Evolutionary conservation across 1,139 yeast genomes (phyloP).

Genomic region (Yamadazyma conglobata): DNA sequence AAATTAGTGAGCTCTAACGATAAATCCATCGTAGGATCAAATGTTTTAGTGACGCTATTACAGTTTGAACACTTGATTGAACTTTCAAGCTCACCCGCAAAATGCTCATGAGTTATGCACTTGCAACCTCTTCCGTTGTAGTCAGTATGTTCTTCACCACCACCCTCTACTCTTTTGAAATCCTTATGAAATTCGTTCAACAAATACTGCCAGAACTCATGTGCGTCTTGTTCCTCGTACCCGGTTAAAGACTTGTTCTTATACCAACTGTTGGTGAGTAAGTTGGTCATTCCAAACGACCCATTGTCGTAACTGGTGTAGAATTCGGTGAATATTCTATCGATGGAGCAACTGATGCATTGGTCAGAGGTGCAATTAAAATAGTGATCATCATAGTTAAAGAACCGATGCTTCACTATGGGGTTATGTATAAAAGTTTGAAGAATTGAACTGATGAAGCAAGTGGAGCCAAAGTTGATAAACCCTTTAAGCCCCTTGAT

Average conservation of each 20-base stretch:
- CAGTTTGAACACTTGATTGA: conserved; percentile 75
- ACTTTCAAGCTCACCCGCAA: conserved; percentile 94
- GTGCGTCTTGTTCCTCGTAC: conserved; percentile 96
- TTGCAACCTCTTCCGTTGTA: conserved; percentile 41
- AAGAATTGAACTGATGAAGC: conserved; percentile 87
- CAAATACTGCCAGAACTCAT: conserved; percentile 91
- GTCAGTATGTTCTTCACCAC: conserved; percentile 3
- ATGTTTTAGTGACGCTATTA: conserved; percentile 57
- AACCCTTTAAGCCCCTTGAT: conserved; percentile 80
- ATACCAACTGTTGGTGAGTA: conserved; percentile 80
- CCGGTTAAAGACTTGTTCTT: conserved; percentile 85
- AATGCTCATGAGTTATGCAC: conserved; percentile 87
- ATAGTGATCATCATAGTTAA: conserved; percentile 58
- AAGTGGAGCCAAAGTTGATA: conserved; percentile 92
- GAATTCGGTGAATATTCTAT: conserved; percentile 66
- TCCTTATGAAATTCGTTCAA: conserved; percentile 76
- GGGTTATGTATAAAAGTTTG: conserved; percentile 91
- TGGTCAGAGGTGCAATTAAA: conserved; percentile 43
- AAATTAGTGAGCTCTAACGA: conserved; percentile 62
- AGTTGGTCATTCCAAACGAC: conserved; percentile 72
- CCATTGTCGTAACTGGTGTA: conserved; percentile 51
- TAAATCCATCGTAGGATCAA: conserved; percentile 88
- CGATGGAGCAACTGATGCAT: conserved; percentile 84
- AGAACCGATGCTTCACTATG: conserved; percentile 68
- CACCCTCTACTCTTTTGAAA: conserved; percentile 21